phyloP scores from a whole-genome alignment of 2,329 filamentous ascomycete genomes.

The Penicillium sp. region DNA sequence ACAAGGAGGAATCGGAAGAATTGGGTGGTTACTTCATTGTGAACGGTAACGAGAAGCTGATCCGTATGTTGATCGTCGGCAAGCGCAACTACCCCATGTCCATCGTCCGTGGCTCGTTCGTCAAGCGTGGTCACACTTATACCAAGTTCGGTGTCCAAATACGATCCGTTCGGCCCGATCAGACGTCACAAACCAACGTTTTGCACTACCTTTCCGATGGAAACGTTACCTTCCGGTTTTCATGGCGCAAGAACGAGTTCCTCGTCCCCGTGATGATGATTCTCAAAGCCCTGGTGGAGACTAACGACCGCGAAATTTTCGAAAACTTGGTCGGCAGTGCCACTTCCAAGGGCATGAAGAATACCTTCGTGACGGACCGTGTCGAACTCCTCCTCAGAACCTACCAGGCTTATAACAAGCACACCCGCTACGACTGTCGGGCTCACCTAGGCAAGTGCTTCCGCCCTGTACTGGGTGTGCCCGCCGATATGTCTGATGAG shows the following conservation, averaged over 20 bases:
- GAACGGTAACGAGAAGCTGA: constrained; percentile 96
- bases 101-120: constrained; percentile 87
- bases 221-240: constrained; percentile 96
- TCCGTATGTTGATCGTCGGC: constrained; percentile 87
- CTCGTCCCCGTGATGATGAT: constrained; percentile 97
- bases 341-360: constrained; percentile 74
- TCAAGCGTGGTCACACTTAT: constrained; percentile 82
- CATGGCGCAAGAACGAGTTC: constrained; percentile 96
- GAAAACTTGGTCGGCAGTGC: constrained; percentile 83
- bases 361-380: constrained; percentile 93
- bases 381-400: constrained; percentile 89
- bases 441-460: constrained; percentile 91
- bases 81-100: constrained; percentile 94
- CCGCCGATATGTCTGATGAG: constrained; percentile 81
- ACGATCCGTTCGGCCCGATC: constrained; percentile 90
- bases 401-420: constrained; percentile 86
- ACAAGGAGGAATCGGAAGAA: constrained; percentile 95
- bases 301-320: constrained; percentile 94
- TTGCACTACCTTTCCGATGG: constrained; percentile 95
- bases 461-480: constrained; percentile 79
- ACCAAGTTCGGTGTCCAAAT: constrained; percentile 89
- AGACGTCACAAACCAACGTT: constrained; percentile 96
- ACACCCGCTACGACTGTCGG: constrained; percentile 78
- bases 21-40: constrained; percentile 96
- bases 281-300: constrained; percentile 90